phyloP scores from a whole-genome alignment of 2,329 filamentous ascomycete genomes.

The Ascochyta viciae-villosae region DNA sequence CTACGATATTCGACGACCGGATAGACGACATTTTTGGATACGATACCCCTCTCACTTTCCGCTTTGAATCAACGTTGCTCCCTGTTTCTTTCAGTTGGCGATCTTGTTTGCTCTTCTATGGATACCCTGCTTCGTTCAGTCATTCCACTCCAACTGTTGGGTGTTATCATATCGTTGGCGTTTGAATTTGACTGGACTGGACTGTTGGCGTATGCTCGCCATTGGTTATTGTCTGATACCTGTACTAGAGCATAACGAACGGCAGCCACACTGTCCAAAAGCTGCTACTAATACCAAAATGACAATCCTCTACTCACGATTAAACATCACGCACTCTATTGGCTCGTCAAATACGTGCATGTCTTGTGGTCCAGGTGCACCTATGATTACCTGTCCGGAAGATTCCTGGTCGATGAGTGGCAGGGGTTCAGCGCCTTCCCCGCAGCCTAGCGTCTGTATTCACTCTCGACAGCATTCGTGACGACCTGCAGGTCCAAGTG shows the following conservation, averaged over 20 bases:
- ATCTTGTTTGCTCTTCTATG: slow-evolving; percentile 13
- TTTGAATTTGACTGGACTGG: background rate
- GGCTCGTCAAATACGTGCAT: background rate
- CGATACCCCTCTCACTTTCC: slow-evolving; percentile 27
- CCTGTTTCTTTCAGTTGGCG: background rate
- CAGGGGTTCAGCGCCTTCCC: slow-evolving; percentile 8
- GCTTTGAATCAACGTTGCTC: background rate
- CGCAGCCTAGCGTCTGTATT: slow-evolving; percentile 1
- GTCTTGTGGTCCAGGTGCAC: background rate
- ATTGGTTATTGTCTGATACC: background rate
- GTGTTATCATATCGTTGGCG: slow-evolving; percentile 1
- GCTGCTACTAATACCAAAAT: slow-evolving; percentile 2
- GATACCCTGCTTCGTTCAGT: slow-evolving; percentile 32
- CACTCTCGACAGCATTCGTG: background rate
- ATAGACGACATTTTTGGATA: slow-evolving; percentile 30
- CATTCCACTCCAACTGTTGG: slow-evolving; percentile 12
- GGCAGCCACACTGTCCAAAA: background rate
- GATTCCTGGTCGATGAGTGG: background rate
- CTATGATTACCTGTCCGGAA: background rate
- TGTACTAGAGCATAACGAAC: background rate
- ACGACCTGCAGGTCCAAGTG: background rate
- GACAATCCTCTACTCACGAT: background rate
- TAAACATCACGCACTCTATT: background rate
- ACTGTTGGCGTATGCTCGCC: slow-evolving; percentile 4
- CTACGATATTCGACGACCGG: background rate